phyloP scores from a whole-genome alignment of 177 flowering plant species.

The Vitis hybrid region DNA sequence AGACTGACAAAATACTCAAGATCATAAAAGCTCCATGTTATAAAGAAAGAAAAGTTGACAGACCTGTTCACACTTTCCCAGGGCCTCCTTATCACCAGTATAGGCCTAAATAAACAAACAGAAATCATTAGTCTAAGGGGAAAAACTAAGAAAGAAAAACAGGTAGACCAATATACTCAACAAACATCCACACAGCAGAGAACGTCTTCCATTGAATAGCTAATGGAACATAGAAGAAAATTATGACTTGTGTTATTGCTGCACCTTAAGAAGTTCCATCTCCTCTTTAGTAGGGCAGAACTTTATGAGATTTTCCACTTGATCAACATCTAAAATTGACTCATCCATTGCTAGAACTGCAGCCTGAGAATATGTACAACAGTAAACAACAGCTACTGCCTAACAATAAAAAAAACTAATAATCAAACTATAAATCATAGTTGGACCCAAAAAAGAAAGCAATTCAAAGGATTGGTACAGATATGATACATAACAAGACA shows the following conservation, averaged over 20 bases:
- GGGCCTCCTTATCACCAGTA: constrained; percentile 69
- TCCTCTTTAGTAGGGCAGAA: constrained; percentile 98
- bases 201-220: not conserved
- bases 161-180: not conserved
- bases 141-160: not conserved
- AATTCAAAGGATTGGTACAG: not conserved
- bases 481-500: no score
- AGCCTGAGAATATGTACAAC: constrained; percentile 44
- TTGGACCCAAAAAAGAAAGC: not conserved
- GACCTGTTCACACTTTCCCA: constrained; percentile 99
- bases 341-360: constrained; percentile 95
- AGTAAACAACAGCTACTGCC: not conserved
- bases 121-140: constrained; percentile 7
- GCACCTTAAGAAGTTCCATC: constrained; percentile 96
- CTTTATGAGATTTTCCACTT: constrained; percentile 93
- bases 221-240: not conserved
- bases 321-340: constrained; percentile 89
- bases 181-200: not conserved
- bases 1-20: not conserved
- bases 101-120: constrained; percentile 46
- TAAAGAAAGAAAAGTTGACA: constrained; percentile 13
- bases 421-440: not conserved
- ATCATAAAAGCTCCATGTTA: not conserved
- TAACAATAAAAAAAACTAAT: not conserved
- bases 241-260: constrained; percentile 5